Base-by-base conservation (phyloP, 108 stramenopile species). In the Craspedostauros australis region DNA sequence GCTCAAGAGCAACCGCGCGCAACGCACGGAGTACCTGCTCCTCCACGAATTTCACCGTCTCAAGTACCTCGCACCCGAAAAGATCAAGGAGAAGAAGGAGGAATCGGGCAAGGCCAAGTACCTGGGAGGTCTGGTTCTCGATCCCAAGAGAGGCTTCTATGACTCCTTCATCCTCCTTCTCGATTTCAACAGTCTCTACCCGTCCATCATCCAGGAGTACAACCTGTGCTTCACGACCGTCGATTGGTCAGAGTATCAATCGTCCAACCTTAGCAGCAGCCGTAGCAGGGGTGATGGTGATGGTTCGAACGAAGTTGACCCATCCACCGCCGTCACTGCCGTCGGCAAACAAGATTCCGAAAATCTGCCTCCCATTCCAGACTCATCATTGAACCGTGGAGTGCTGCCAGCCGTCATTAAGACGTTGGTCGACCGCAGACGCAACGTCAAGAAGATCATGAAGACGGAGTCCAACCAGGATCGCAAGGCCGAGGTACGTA, bases 101-200 rank as follows among this genome's bases (percentile, higher is more conserved):
- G 51, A 67, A n/a, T 62, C 50, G 0, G 59, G 57, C 4, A 95
- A 95, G 74, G 88, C 97, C 60, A 91, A 89, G 60, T 99, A 98
- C 75, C 75, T 84, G 23, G 99, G 99, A 49, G 99, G 99, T 28
- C 77, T 99, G 36, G 99, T 99, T 34, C 68, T 99, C 50, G 99
- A 99, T 60, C 99, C 99, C n/a, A 99, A 99, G 86, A 94, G 88
- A 64, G 99, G 99, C 39, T 72, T 98, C 29, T 99, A 99, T 66
- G 99, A 99, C 77, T 84, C 94, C 26, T 97, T 92, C 75, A 97
- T 99, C 62, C 87, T 99, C 20, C 63, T 99, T 31, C 60, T 99
- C 39, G 99, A 99, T 75, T 99, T 99, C 87, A 97, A 97, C 82
- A 91, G 88, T 64, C 76, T 99, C 46, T 99, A 99, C 62, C 99